Conservation (phyloP, 1,284 basidiomycete genomes). For the Sporisorium graminicola region DNA sequence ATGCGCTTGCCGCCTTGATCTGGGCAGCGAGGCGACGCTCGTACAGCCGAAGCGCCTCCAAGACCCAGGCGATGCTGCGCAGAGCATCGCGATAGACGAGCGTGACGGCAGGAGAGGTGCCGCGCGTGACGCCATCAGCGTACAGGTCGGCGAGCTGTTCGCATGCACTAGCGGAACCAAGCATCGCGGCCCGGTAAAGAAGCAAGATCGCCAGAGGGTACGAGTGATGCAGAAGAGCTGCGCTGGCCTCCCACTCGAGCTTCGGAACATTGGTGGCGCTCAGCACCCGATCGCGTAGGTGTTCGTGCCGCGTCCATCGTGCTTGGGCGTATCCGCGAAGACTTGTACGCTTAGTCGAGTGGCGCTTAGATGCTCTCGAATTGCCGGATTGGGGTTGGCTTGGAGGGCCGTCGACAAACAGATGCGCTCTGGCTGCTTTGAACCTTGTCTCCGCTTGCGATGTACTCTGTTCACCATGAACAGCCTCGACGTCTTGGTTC, state of each 20-base stretch:
- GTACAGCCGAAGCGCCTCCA: conserved; percentile 35
- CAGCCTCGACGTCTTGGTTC: background rate
- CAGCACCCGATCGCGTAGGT: conserved; percentile 35
- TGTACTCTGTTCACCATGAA: background rate
- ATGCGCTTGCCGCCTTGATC: conserved; percentile 18
- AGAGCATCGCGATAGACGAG: conserved; percentile 51
- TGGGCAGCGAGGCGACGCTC: conserved; percentile 27
- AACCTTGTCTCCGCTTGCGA: background rate
- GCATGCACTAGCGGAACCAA: conserved; percentile 43
- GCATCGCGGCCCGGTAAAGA: conserved; percentile 43
- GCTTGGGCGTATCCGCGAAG: conserved; percentile 45
- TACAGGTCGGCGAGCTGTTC: conserved; percentile 40
- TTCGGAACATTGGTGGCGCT: conserved; percentile 35
- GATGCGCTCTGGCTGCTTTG: background rate
- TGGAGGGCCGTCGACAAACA: background rate
- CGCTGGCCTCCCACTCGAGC: conserved; percentile 59
- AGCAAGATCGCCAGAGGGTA: conserved; percentile 50
- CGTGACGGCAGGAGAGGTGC: conserved; percentile 39
- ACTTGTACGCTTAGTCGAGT: conserved; percentile 27
- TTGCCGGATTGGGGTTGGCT: background rate
- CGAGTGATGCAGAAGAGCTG: conserved; percentile 44
- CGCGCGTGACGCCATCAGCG: conserved; percentile 42
- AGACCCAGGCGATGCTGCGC: conserved; percentile 41
- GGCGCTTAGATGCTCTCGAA: conserved; percentile 13
- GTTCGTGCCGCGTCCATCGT: conserved; percentile 38